Base-by-base conservation (phyloP, 148 eudicot genomes). In the Rhododendron vialii region DNA sequence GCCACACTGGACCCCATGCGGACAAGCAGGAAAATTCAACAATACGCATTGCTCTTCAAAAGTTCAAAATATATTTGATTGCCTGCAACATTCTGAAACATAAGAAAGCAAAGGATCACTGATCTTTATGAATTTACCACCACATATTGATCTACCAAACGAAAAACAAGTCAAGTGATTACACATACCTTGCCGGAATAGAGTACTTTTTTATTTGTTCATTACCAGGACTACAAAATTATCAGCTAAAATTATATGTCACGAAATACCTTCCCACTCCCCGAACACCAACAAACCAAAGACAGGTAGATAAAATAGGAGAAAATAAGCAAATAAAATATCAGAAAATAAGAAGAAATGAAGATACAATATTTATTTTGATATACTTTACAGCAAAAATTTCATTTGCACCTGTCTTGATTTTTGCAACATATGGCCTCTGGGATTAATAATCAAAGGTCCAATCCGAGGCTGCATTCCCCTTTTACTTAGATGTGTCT, bases 381-480 rank as follows among this genome's bases (percentile, higher is more conserved):
- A 36, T 35, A 48, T 2, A 36, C 51, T 84, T 84, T 33, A 74
- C 36, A 73, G 47, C 35, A 51, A 24, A 43, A 84, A 48, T 30
- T 69, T 84, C 22, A 51, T 75, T 22, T 38, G 73, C 80, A 84
- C 69, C 86, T n/a, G 86, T 51, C n/a, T 55, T 15, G n/a, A 76
- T 76, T 57, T 76, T 43, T 53, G 55, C 63, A 82, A 63, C 63
- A 45, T 2, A 22, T 57, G 84, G 69, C 69, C 26, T 26, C 85
- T 41, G 59, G 61, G 0, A 67, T 43, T 1, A 43, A 28, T 71
- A 30, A 71, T 48, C 61, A 71, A 69, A 84, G 45, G 63, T 84
- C 43, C 61, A 48, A 71, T n/a, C 79, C 43, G 12, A 12, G 35
- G 65, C 53, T 84, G 81, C 22, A 74, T 13, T 38, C 22, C 38